Conservation (phyloP, 2,329 filamentous ascomycete genomes). For the Eutypa lata region DNA sequence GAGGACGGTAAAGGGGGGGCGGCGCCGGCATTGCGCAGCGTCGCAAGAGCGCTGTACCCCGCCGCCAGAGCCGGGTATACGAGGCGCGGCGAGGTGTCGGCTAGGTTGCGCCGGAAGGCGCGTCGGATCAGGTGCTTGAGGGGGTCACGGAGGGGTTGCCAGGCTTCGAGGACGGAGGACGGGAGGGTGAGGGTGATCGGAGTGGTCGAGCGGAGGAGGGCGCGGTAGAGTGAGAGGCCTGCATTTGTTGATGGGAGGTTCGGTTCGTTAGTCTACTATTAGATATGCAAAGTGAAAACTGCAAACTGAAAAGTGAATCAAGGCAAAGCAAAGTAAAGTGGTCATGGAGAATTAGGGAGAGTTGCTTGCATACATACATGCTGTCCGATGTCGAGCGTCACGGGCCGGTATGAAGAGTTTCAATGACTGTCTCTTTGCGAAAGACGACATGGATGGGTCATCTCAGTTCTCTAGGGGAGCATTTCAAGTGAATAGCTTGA, state of each 20-base stretch:
- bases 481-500: too few species aligned
- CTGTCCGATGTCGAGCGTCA: constrained; percentile 50
- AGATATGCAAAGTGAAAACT: too few species aligned
- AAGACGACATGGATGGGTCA: background rate
- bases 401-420: constrained; percentile 43
- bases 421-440: constrained; percentile 4
- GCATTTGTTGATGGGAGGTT: constrained; percentile 2
- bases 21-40: constrained; percentile 14
- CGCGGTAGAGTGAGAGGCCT: constrained; percentile 71
- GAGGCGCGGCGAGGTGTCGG: constrained; percentile 56
- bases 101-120: constrained; percentile 59
- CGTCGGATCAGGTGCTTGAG: constrained; percentile 58
- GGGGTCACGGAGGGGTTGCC: constrained; percentile 34
- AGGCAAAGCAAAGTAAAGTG: too few species aligned
- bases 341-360: too few species aligned
- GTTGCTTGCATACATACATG: constrained; percentile 34
- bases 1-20: constrained; percentile 1
- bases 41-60: constrained; percentile 51
- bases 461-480: too few species aligned
- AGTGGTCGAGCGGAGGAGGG: constrained; percentile 59
- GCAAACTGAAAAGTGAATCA: too few species aligned
- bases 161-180: constrained; percentile 36
- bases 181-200: constrained; percentile 54
- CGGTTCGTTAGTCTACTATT: constrained; percentile 1
- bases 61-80: constrained; percentile 60